A percentile compares a stretch with the other conserved stretches of the same genome.
These are phyloP conservation scores for Cercospora zeae-maydis DNA, from an alignment of 2,329 filamentous ascomycete genomes.

Conservation along the genomic window DNA sequence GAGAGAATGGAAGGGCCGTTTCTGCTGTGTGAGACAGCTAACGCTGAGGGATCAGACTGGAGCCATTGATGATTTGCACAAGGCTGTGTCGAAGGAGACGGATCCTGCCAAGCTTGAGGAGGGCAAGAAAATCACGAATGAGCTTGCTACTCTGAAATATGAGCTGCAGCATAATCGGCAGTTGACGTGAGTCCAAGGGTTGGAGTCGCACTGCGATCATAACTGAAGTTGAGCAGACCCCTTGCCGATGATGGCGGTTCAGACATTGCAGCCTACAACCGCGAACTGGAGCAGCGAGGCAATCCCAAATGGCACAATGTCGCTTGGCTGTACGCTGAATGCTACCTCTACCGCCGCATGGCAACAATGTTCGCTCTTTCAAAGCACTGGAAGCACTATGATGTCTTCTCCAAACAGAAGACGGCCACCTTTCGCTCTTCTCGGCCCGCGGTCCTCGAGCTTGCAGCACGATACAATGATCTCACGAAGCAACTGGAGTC, in stretches of 20 bases:
- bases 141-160: constrained; percentile 82
- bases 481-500: constrained; percentile 64
- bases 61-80: constrained; percentile 91
- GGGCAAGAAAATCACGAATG: constrained; percentile 79
- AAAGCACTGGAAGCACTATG: constrained; percentile 81
- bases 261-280: constrained; percentile 79
- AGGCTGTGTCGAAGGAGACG: constrained; percentile 58
- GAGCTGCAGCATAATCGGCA: constrained; percentile 85
- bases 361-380: constrained; percentile 73
- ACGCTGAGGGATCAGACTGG: constrained; percentile 60
- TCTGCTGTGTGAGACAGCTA: not conserved
- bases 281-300: constrained; percentile 71
- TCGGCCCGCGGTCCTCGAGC: constrained; percentile 76
- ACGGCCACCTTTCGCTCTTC: constrained; percentile 89
- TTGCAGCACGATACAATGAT: constrained; percentile 73
- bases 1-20: constrained; percentile 26
- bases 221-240: constrained; percentile 50
- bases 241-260: constrained; percentile 71
- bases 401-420: constrained; percentile 87
- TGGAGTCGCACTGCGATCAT: not conserved
- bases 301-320: constrained; percentile 76
- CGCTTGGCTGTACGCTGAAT: constrained; percentile 88
- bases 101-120: constrained; percentile 67
- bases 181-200: constrained; percentile 59
- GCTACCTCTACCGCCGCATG: constrained; percentile 88